Conservation (phyloP, 495 filamentous ascomycete species). For the Daldinia bambusicola region DNA sequence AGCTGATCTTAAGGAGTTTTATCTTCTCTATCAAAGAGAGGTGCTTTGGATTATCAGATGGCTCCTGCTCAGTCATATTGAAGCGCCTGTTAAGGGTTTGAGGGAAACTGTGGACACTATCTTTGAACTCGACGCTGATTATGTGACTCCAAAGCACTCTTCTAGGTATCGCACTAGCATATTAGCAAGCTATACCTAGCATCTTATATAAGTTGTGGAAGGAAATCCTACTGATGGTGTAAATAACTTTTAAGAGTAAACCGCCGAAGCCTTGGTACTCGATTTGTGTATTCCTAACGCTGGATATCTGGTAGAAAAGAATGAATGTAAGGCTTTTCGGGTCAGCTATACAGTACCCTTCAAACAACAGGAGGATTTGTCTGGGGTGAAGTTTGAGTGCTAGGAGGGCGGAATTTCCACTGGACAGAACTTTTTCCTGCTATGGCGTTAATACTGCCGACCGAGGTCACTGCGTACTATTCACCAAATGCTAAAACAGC, state of each 20-base stretch:
- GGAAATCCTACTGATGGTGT: neutral
- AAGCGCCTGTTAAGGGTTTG: neutral
- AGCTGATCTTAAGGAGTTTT: constrained; percentile 32
- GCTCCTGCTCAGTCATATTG: neutral
- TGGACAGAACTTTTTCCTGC: too few relatives aligned
- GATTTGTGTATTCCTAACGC: neutral
- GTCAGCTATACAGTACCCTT: neutral
- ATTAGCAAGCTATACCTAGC: neutral
- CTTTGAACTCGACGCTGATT: neutral
- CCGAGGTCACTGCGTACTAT: neutral
- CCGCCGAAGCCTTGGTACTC: neutral
- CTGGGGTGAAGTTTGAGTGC: neutral
- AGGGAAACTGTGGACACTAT: neutral
- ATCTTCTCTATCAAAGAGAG: constrained; percentile 29
- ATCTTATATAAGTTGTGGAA: neutral
- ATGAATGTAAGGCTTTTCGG: neutral
- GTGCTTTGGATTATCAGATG: neutral
- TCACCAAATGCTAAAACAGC: constrained; percentile 4
- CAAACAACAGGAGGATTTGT: neutral
- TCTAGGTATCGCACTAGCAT: neutral
- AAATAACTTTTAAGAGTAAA: too few relatives aligned
- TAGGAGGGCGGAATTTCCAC: neutral
- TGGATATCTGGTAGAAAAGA: neutral
- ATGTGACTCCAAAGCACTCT: neutral
- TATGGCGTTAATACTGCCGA: neutral